These are phyloP conservation scores for Colletotrichum acutatum DNA, from an alignment of 2,329 filamentous ascomycete genomes.

Conservation along the genomic window DNA sequence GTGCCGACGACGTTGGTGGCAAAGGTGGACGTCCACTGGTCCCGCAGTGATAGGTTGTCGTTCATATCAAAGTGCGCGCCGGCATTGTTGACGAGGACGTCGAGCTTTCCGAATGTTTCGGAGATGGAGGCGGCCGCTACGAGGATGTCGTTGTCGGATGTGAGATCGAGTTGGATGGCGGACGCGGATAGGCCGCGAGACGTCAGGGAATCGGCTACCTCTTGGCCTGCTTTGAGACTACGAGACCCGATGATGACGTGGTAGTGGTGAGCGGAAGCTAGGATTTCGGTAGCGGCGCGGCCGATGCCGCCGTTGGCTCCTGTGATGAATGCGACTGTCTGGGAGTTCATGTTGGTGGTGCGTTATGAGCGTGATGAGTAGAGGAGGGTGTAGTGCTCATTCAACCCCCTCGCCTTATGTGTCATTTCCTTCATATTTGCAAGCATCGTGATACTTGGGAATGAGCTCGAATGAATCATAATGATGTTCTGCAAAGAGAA, in stretches of 20 bases:
- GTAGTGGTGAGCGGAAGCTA: not conserved
- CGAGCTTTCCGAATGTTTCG: not conserved
- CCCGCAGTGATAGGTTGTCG: not conserved
- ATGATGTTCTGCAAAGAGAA: not conserved
- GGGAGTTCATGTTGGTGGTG: not conserved
- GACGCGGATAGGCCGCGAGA: not conserved
- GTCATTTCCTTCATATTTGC: not conserved
- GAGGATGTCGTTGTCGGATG: not conserved
- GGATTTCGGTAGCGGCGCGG: not conserved
- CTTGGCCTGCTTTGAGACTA: not conserved
- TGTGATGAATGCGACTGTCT: not conserved
- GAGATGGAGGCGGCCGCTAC: not conserved
- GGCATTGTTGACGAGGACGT: not conserved
- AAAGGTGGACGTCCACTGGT: not conserved
- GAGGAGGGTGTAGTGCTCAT: not conserved
- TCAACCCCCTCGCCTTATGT: not conserved
- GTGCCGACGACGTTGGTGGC: not conserved
- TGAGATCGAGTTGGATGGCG: not conserved
- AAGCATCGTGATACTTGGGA: not conserved
- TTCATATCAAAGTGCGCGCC: not conserved
- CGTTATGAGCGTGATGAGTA: not conserved
- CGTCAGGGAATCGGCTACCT: not conserved
- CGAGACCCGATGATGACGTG: not conserved
- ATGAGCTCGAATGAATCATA: not conserved
- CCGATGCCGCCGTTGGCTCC: not conserved